Evolutionary conservation across 441 rosid species (phyloP), one percentile per base, ranked within the genome.

Genomic region (Macaranga tanarius): DNA sequence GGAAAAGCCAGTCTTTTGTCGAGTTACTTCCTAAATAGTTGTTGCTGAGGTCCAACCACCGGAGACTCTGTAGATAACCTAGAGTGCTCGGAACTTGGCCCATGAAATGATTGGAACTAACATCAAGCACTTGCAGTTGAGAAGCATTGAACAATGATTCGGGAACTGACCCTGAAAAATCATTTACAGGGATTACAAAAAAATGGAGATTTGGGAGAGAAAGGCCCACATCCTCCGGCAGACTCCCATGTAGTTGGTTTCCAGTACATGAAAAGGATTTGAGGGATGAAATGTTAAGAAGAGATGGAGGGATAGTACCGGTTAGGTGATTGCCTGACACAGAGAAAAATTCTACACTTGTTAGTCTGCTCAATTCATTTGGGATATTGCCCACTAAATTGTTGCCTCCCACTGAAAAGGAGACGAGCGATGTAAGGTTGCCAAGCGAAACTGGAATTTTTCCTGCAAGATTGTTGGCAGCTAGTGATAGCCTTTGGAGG

Each of bases 271-370:
- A 44, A 5, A 73, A 19, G 17, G 0, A 3, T 42, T 2, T 1
- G 3, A 65, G 4, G 8, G 64, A 25, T 40, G 75, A 64, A 4
- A 62, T 38, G 25, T 54, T 52, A 11, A 40, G 42, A 12, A 42
- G 51, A 12, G 64, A 56, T 15, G 16, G 11, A 54, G 76, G 70
- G 47, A 73, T 19, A 38, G 16, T 71, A 42, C 57, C 75, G 2
- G 2, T 15, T 4, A 73, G 45, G 22, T 51, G 12, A 56, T 73
- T 73, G 2, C 1, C 62, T 15, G 16, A n/a, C 5, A 73, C 40
- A 10, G 8, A 10, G 44, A 73, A 55, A 17, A 10, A 17, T n/a
- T 26, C n/a, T 2, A 63, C 12, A 12, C 15, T 54, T 25, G 15
- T 63, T 47, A 63, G 19, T 34, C 58, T n/a, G 16, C 62, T 62